Evolutionary conservation across 1,139 yeast genomes (phyloP).

Genomic region (Geotrichum carabidarum): DNA sequence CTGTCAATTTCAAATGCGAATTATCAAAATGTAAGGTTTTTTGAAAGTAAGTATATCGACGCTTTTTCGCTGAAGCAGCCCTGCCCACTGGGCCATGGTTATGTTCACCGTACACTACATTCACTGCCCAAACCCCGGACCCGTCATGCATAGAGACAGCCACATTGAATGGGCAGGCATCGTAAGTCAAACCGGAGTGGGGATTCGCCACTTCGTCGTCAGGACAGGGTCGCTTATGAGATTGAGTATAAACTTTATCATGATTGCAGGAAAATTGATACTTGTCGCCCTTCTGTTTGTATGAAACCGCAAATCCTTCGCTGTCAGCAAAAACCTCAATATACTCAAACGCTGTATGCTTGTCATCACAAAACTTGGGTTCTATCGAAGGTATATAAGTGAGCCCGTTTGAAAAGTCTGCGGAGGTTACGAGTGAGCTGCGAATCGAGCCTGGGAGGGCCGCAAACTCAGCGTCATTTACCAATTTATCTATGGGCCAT

Average conservation of each 20-base stretch:
- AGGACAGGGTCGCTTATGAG: constrained; percentile 4
- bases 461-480: constrained; percentile 10
- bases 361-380: constrained; percentile 6
- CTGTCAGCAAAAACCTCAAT: constrained; percentile 7
- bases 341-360: constrained; percentile 3
- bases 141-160: background rate
- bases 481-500: constrained; percentile 19
- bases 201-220: background rate
- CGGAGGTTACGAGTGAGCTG: constrained; percentile 11
- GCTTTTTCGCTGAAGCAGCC: constrained; percentile 12
- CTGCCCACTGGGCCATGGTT: constrained; percentile 20
- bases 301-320: constrained; percentile 15
- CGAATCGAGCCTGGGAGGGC: constrained; percentile 12
- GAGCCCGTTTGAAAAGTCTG: constrained; percentile 17
- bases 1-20: constrained; percentile 2
- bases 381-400: constrained; percentile 14
- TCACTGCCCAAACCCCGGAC: constrained; percentile 4
- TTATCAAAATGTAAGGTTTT: constrained; percentile 14
- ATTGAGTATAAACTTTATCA: constrained; percentile 7
- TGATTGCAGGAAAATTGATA: constrained; percentile 6
- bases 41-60: constrained; percentile 18
- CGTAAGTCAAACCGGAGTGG: background rate
- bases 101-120: constrained; percentile 12
- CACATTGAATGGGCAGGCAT: constrained; percentile 14
- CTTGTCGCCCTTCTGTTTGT: background rate